Base-by-base conservation (phyloP, 305 asterid species). In the Solanum hybrid region DNA sequence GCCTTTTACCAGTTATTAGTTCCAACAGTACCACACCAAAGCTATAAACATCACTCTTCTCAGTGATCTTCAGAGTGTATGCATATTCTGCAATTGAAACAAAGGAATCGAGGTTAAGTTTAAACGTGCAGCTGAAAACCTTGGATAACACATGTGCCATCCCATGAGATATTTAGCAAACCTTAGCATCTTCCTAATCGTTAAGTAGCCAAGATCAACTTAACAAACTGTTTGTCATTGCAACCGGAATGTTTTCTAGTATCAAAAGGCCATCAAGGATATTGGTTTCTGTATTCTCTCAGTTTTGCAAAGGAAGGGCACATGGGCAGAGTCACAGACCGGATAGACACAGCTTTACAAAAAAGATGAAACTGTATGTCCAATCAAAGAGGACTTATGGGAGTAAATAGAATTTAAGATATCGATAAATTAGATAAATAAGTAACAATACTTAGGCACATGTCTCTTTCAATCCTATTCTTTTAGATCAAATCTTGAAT, bases 21-120 rank as follows among this genome's bases (percentile, higher is more conserved):
- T 96, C 99, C 91, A 96, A 56, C 32, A 97, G 81, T 92, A 97
- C 95, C 71, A 97, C 96, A 2, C 99, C 99, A 6, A 94, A 97
- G 91, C 98, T 95, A 81, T 97, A 97, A 6, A 97, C 98, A 19
- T 97, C 99, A 32, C 99, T 95, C 92, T 97, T 97, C 92, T 94
- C 97, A 0, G 95, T 95, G 11, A 97, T 95, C 86, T 94, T 96
- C 94, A 93, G 31, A 0, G 98, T 97, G 90, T 96, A 96, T 0
- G 93, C 98, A 90, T 97, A 97, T 87, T 97, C 98, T 96, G 94
- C 94, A 93, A 82, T 6, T 31, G 36, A 64, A 27, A 77, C 71
- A 91, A 60, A 80, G 85, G 32, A 35, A 27, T 51, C 8, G 35
- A 88, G 86, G 89, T 35, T 40, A 40, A 34, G 12, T 14, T 35